Evolutionary conservation across 2,329 filamentous ascomycete species (phyloP), one percentile per base, ranked within the genome.

Genomic region (Colletotrichum brevisporum): DNA sequence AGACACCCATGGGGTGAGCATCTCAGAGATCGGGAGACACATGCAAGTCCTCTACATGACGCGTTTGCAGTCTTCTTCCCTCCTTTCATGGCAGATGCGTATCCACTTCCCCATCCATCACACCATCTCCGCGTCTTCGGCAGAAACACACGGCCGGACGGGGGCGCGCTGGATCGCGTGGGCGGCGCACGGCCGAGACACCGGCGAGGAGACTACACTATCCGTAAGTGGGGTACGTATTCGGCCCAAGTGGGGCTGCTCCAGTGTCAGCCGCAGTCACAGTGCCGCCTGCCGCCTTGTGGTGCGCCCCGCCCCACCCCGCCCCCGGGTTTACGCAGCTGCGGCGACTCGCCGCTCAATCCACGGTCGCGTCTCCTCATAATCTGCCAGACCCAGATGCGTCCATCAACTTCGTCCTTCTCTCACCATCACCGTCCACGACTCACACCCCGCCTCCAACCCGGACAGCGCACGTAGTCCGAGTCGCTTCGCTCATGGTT

Each of bases 251-350:
- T 43, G 41, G 41, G 41, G 41, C 36, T 24, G 21, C 21, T 24
- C 21, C 21, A 24, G 21, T 24, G 16, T 47, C 43, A 53, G 62
- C 45, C 53, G 47, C 62, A 58, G 15, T 52, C 53, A 36, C 62
- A 58, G 15, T 52, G 36, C 31, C 31, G 31, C 31, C 1, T 36
- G 31, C 31, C 31, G 31, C 31, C 31, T 36, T 4, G 4, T 36
- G 31, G 31, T 36, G 31, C 31, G 31, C 31, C 31, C 31, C 31
- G 31, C 31, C 31, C 31, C 31, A 8, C 31, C 31, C 31, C 54
- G 54, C 31, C 63, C 48, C 43, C 55, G 55, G 66, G 55, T 69
- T 51, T 69, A 52, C 66, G 66, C 55, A 55, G 62, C 55, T 18
- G 66, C 66, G 66, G n/a, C n/a, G n/a, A n/a, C n/a, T n/a, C 21